A percentile compares a stretch with the other conserved stretches of the same genome.
These are phyloP conservation scores for Sporothrix brunneoviolacea DNA, from an alignment of 2,329 filamentous ascomycete genomes.

Conservation along the genomic window DNA sequence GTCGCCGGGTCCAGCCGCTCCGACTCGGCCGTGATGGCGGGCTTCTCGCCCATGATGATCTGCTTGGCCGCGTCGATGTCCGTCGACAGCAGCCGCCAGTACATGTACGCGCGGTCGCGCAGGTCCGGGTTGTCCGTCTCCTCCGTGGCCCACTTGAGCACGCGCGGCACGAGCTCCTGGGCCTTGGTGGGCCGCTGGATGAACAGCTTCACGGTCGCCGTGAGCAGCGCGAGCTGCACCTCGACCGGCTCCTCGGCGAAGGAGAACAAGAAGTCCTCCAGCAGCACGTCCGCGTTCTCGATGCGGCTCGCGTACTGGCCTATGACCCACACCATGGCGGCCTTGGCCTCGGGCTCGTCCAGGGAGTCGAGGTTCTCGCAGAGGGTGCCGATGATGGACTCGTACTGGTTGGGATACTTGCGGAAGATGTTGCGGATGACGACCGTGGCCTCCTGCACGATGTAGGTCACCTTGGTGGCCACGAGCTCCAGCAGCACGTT, in stretches of 20 bases:
- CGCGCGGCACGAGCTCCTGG: conserved; percentile 85
- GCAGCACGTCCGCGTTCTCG: conserved; percentile 86
- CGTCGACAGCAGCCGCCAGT: conserved; percentile 92
- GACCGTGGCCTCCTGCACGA: conserved; percentile 96
- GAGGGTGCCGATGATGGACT: conserved; percentile 90
- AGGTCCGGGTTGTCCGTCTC: conserved; percentile 99
- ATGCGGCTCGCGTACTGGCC: conserved; percentile 96
- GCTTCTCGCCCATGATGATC: conserved; percentile 96
- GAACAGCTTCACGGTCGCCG: conserved; percentile 95
- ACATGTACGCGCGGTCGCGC: conserved; percentile 96
- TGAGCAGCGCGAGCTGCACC: conserved; percentile 88
- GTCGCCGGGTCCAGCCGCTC: conserved; percentile 88
- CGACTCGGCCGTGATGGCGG: conserved; percentile 89
- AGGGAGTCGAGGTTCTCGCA: conserved; percentile 95
- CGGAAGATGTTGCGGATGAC: conserved; percentile 99
- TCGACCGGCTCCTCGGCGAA: conserved; percentile 94
- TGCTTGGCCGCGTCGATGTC: conserved; percentile 80
- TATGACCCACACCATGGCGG: conserved; percentile 99
- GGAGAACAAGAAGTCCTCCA: conserved; percentile 91
- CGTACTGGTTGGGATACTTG: conserved; percentile 98
- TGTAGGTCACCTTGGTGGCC: conserved; percentile 96
- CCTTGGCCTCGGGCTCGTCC: conserved; percentile 95
- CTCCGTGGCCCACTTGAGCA: conserved; percentile 97
- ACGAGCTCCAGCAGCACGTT: conserved; percentile 88
- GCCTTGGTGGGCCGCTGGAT: conserved; percentile 94